Evolutionary conservation across 1,284 basidiomycete genomes (phyloP).

Genomic region (Puccinia sorghi): DNA sequence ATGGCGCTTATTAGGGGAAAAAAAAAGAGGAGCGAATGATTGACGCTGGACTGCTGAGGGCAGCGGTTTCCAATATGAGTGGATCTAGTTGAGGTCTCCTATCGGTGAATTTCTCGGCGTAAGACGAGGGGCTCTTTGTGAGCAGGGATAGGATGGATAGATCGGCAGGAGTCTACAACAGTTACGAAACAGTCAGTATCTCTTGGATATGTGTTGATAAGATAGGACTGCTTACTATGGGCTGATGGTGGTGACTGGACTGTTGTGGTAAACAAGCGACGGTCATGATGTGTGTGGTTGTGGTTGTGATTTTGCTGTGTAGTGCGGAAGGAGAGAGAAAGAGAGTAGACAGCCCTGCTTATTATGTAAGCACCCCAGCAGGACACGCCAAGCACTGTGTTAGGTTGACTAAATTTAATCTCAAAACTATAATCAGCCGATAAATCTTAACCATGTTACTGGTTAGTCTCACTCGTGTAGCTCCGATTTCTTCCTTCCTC

Average conservation of each 20-base stretch:
- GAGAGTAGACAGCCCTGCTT: too few relatives aligned
- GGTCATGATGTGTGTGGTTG: background rate
- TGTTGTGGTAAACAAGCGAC: background rate
- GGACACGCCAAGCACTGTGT: too few relatives aligned
- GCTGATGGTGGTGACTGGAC: background rate
- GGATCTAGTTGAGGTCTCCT: conserved; percentile 54
- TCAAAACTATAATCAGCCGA: too few relatives aligned
- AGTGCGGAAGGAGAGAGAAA: background rate
- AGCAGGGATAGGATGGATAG: background rate
- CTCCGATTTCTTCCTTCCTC: too few relatives aligned
- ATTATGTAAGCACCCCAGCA: too few relatives aligned
- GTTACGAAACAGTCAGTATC: background rate
- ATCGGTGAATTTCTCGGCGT: background rate
- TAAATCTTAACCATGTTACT: too few relatives aligned
- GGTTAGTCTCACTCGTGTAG: too few relatives aligned
- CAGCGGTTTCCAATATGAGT: conserved; percentile 55
- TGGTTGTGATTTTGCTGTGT: background rate
- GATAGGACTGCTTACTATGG: background rate
- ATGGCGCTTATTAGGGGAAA: background rate
- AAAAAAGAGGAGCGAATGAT: conserved; percentile 13
- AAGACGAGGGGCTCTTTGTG: background rate
- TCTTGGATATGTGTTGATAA: background rate
- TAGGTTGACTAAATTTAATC: too few relatives aligned
- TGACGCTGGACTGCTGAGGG: conserved; percentile 54
- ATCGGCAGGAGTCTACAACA: background rate